Evolutionary conservation across 2,329 filamentous ascomycete genomes (phyloP).

Genomic region (Ceratocystis cacaofunesta): DNA sequence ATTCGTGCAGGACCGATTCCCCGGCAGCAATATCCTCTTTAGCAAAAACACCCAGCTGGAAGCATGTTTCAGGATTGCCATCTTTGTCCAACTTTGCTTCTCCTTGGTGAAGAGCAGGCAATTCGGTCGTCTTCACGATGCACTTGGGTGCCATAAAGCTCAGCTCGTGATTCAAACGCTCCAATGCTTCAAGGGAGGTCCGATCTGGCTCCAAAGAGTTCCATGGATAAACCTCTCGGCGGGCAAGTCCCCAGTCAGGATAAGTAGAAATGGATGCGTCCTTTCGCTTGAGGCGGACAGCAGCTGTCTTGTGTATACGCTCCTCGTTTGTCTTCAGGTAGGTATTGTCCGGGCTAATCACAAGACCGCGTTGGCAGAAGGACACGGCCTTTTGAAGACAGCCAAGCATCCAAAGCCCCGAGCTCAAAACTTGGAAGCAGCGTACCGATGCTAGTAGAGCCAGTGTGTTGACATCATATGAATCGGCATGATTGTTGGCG

Average conservation of each 20-base stretch:
- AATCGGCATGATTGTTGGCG: neutral
- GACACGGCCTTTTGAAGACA: constrained; percentile 52
- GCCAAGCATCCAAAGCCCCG: constrained; percentile 47
- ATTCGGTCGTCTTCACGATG: constrained; percentile 57
- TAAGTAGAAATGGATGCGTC: constrained; percentile 39
- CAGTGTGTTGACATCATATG: constrained; percentile 22
- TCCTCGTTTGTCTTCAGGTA: constrained; percentile 40
- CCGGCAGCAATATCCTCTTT: constrained; percentile 63
- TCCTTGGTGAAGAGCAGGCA: constrained; percentile 54
- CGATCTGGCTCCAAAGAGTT: constrained; percentile 55
- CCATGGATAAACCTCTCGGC: constrained; percentile 57
- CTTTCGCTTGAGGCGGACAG: constrained; percentile 32
- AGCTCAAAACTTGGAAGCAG: constrained; percentile 43
- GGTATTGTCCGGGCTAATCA: constrained; percentile 37
- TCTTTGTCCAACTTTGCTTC: constrained; percentile 33
- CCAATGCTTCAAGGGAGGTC: constrained; percentile 52
- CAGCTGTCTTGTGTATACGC: constrained; percentile 39
- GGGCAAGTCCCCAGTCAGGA: constrained; percentile 55
- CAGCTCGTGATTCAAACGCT: constrained; percentile 57
- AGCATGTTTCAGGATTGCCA: constrained; percentile 42
- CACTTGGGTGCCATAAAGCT: constrained; percentile 61
- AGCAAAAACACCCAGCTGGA: constrained; percentile 82
- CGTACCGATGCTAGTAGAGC: constrained; percentile 33
- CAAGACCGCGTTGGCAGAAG: constrained; percentile 49
- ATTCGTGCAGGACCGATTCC: constrained; percentile 65